Conservation (phyloP, 306 rosid genomes). For the Calophaca sinica region DNA sequence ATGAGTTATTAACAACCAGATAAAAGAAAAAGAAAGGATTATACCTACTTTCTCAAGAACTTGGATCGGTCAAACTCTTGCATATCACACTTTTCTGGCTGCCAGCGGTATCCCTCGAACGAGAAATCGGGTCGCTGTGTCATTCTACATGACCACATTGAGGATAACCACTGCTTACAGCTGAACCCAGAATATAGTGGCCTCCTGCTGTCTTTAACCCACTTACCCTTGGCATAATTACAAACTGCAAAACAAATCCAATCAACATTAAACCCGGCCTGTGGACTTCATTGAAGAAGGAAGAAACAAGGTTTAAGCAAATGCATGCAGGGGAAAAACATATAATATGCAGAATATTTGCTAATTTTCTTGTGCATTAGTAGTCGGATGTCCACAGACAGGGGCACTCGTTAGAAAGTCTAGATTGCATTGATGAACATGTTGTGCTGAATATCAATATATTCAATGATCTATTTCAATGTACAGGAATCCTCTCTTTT, state of each 20-base stretch:
- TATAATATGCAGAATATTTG: slow-evolving; percentile 23
- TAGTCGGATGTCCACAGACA: slow-evolving; percentile 16
- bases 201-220: slow-evolving; percentile 74
- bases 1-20: slow-evolving; percentile 17
- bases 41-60: slow-evolving; percentile 79
- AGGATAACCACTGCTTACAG: slow-evolving; percentile 87
- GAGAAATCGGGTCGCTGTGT: slow-evolving; percentile 81
- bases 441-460: no score
- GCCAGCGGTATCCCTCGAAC: slow-evolving; percentile 86
- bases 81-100: slow-evolving; percentile 77
- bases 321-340: slow-evolving; percentile 24
- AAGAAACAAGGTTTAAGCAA: slow-evolving; percentile 34
- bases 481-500: no score
- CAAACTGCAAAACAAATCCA: slow-evolving; percentile 67
- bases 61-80: slow-evolving; percentile 71
- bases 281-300: slow-evolving; percentile 29
- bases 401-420: slow-evolving; percentile 36
- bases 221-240: slow-evolving; percentile 88
- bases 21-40: slow-evolving; percentile 33
- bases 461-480: no score
- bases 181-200: slow-evolving; percentile 85
- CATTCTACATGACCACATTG: slow-evolving; percentile 93
- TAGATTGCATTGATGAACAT: slow-evolving; percentile 19
- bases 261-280: slow-evolving; percentile 29
- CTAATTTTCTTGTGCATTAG: slow-evolving; percentile 17